These are phyloP conservation scores for barley (Hordeum vulgare) DNA, from an alignment of 176 grass and related monocot species.

Conservation along the genomic window MorexV3_pseudomolecules_assembly NC_058519.1:115333153-115333652, in stretches of 20 bases:
- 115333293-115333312: background rate
- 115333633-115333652: slow-evolving; percentile 68
- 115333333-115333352: background rate
- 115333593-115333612: slow-evolving; percentile 3
- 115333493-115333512: background rate
- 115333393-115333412: background rate
- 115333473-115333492: background rate
- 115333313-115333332: background rate
- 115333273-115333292: background rate
- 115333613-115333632: slow-evolving; percentile 86
- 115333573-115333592: background rate
- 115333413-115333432: background rate
- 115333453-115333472: background rate
- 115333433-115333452: background rate
- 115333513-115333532: background rate
- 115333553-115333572: background rate
- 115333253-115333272: background rate
- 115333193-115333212: background rate
- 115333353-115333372: background rate
- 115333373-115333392: background rate
- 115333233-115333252: background rate
- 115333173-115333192: slow-evolving; percentile 56
- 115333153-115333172: slow-evolving; percentile 77
- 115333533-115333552: background rate
- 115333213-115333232: background rate